Base-by-base conservation (phyloP, 2,329 filamentous ascomycete species). In the Cladobotryum protrusum region DNA sequence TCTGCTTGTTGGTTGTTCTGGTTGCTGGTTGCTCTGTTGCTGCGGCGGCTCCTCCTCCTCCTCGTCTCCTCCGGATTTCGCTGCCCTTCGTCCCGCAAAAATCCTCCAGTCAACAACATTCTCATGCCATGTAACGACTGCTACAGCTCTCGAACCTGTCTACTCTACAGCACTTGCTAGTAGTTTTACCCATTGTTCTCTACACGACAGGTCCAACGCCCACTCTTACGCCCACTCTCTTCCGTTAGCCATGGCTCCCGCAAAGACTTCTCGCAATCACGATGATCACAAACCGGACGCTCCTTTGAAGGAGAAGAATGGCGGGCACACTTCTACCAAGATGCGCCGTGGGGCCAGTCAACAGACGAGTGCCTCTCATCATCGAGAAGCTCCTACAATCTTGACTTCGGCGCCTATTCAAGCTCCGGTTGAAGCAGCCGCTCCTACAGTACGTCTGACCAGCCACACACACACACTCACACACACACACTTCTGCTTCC, bases 311-410 rank as follows among this genome's bases (percentile, higher is more conserved):
- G 72, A 77, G 52, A 76, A 75, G 62, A 69, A 66, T 52, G 67
- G 67, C 46, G 63, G 63, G 49, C 69, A 70, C 14, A 61, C 71
- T 14, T 75, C 76, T 48, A 71, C 75, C 52, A 82, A 82, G 63
- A 72, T 79, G 66, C 77, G 77, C 47, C 74, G 79, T 35, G 74
- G 73, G 14, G 77, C 72, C 49, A 80, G 75, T 63, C 75, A 75
- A 49, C 75, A 75, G 49, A 71, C 71, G 12, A 76, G 74, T 39
- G 70, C 72, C 15, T 72, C 66, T 32, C 65, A 75, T 36, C 34
- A 45, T 32, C 71, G 71, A 59, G 74, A 78, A 43, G 68, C 67
- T 42, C 66, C 67, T 53, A 73, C 67, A 53, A 72, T 67, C 45
- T 60, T 65, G 12, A 63, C 67, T 19, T 64, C 67, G 37, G 59